Evolutionary conservation across 2,329 filamentous ascomycete genomes (phyloP).

Genomic region (Trichoderma afroharzianum): DNA sequence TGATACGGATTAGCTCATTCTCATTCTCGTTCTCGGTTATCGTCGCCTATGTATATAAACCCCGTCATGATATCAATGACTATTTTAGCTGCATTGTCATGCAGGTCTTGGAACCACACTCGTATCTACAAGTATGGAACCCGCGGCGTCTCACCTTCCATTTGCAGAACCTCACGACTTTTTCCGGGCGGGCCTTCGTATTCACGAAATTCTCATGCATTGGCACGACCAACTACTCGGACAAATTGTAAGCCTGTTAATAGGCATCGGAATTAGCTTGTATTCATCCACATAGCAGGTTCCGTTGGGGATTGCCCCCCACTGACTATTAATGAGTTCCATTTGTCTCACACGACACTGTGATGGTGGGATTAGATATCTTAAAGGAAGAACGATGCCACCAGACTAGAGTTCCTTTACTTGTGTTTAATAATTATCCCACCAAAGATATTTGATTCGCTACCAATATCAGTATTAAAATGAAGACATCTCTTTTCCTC

Average conservation of each 20-base stretch:
- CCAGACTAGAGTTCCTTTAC: not conserved
- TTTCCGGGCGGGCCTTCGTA: not conserved
- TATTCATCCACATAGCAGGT: not conserved
- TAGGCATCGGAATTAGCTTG: not conserved
- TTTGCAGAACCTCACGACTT: not conserved
- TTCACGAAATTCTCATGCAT: not conserved
- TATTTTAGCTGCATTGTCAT: not conserved
- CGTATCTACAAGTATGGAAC: not conserved
- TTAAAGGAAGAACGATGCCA: conserved; percentile 3
- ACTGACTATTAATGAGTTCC: not conserved
- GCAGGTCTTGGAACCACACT: not conserved
- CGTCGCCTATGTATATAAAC: not conserved
- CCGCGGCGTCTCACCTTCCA: not conserved
- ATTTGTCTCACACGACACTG: no score
- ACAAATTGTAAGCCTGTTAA: not conserved
- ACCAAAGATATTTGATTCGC: not conserved
- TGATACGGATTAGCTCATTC: not conserved
- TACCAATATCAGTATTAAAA: not conserved
- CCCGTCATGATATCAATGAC: not conserved
- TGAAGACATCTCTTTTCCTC: conserved; percentile 9
- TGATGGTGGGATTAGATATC: not conserved
- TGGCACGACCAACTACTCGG: not conserved
- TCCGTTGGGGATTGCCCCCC: not conserved
- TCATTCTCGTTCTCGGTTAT: not conserved
- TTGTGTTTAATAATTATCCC: not conserved